phyloP scores from a whole-genome alignment of 495 filamentous ascomycete genomes.

The Tetracladium setigerum region DNA sequence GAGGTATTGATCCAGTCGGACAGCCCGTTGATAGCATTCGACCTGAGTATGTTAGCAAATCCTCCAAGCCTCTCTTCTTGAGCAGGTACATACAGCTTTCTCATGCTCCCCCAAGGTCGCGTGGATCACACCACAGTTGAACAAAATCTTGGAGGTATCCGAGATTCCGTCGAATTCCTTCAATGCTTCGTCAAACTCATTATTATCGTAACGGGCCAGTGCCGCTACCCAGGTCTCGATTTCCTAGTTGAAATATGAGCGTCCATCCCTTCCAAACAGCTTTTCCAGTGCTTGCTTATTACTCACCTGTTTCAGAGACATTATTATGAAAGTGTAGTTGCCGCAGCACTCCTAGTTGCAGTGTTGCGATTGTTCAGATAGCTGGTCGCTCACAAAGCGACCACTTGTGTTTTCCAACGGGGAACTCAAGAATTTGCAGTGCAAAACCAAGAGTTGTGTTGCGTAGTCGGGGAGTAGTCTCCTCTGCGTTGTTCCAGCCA shows the following conservation, averaged over 20 bases:
- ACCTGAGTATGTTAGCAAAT: constrained; percentile 48
- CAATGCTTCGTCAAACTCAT: constrained; percentile 86
- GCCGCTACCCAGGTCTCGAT: constrained; percentile 98
- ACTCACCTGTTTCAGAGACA: constrained; percentile 75
- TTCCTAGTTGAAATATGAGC: constrained; percentile 52
- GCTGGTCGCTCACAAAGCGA: constrained; percentile 21
- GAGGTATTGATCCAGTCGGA: constrained; percentile 85
- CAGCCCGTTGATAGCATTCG: constrained; percentile 86
- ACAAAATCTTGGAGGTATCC: constrained; percentile 96
- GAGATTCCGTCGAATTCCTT: constrained; percentile 76
- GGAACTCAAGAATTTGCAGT: constrained; percentile 10
- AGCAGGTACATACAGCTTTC: constrained; percentile 64
- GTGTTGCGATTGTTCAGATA: constrained; percentile 1
- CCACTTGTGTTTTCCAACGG: constrained; percentile 13
- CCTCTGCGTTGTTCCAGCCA: background rate
- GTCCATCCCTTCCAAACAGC: constrained; percentile 14
- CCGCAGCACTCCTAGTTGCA: too few relatives aligned
- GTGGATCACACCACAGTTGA: constrained; percentile 98
- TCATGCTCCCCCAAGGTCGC: constrained; percentile 96
- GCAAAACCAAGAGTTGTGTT: background rate
- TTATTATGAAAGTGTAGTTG: constrained; percentile 22
- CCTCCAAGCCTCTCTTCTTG: background rate
- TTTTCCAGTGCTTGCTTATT: background rate
- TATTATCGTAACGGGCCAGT: constrained; percentile 86
- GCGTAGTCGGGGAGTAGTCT: background rate